Base-by-base conservation (phyloP, 306 rosid species). In the Cicer judaicum region DNA sequence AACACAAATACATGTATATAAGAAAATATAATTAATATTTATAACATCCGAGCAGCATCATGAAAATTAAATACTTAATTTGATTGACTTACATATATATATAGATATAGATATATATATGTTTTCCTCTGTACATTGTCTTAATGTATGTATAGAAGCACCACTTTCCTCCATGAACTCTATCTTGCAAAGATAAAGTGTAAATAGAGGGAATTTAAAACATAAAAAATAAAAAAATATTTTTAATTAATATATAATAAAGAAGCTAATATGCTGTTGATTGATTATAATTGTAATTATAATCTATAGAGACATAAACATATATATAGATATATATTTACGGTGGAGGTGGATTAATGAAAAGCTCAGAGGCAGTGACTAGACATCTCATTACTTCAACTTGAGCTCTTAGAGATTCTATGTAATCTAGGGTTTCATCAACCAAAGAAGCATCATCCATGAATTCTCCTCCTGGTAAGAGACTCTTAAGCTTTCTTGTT, bases 371-470 rank as follows among this genome's bases (percentile, higher is more conserved):
- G 50, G 94, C 86, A 62, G 70, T 71, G 7, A 85, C 85, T 56
- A 91, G 72, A 78, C 79, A 84, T 57, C 92, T 65, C 98, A 93
- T 91, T 0, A 88, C 96, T 85, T 91, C 93, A 81, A 91, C 91
- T 75, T 93, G 98, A 84, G 92, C 89, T 70, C 72, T 80, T 5
- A 93, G 78, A 13, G 91, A 86, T 49, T 78, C 16, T 0, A 93
- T 77, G 53, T 93, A 93, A 84, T 93, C 98, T 83, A 93, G 93
- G 88, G 97, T 81, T 93, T 93, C 98, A 21, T 83, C 89, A 8
- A 93, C 80, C 89, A 93, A 80, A 56, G 75, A 76, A 16, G 69
- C 56, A 36, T 85, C 90, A 8, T 91, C 96, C 90, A 91, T 84
- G 50, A 47, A 84, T 57, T 89, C 84, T 18, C 97, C 97, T 0